These are phyloP conservation scores for Candida patagonica DNA, from an alignment of 805 yeast genomes.

Conservation along the genomic window DNA sequence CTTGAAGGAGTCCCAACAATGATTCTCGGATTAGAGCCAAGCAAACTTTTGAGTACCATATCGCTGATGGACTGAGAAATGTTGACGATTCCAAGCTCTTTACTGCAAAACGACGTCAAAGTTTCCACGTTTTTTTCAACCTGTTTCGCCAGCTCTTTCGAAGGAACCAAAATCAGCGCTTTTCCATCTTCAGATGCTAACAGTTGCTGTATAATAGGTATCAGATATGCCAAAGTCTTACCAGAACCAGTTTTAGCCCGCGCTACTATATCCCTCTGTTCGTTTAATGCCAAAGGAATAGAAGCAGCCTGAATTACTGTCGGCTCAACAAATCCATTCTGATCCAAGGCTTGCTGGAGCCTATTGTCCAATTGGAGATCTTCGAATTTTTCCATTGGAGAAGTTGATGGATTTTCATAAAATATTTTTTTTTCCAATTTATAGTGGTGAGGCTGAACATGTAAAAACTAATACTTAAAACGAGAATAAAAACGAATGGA, in stretches of 20 bases:
- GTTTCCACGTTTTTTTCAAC: slow-evolving; percentile 57
- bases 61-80: slow-evolving; percentile 58
- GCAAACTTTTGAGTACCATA: slow-evolving; percentile 58
- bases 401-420: neutral
- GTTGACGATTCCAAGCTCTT: slow-evolving; percentile 54
- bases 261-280: slow-evolving; percentile 86
- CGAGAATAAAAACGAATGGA: too few species aligned
- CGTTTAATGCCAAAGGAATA: slow-evolving; percentile 85
- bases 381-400: slow-evolving; percentile 39
- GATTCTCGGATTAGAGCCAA: slow-evolving; percentile 69
- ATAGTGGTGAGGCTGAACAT: neutral
- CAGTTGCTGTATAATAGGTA: slow-evolving; percentile 65
- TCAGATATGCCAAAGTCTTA: slow-evolving; percentile 81
- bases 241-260: slow-evolving; percentile 95
- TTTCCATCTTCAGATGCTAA: slow-evolving; percentile 14
- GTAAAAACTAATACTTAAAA: neutral
- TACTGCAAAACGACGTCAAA: slow-evolving; percentile 62
- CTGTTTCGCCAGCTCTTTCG: slow-evolving; percentile 85
- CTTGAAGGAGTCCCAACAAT: slow-evolving; percentile 83
- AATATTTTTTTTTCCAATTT: slow-evolving; percentile 1
- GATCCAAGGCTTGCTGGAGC: slow-evolving; percentile 71
- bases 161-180: slow-evolving; percentile 80
- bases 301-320: slow-evolving; percentile 85
- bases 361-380: slow-evolving; percentile 75
- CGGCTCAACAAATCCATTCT: slow-evolving; percentile 74